Evolutionary conservation across 140 eudicot species (phyloP), one percentile per base, ranked within the genome.

Genomic region (Bidens hawaiensis): DNA sequence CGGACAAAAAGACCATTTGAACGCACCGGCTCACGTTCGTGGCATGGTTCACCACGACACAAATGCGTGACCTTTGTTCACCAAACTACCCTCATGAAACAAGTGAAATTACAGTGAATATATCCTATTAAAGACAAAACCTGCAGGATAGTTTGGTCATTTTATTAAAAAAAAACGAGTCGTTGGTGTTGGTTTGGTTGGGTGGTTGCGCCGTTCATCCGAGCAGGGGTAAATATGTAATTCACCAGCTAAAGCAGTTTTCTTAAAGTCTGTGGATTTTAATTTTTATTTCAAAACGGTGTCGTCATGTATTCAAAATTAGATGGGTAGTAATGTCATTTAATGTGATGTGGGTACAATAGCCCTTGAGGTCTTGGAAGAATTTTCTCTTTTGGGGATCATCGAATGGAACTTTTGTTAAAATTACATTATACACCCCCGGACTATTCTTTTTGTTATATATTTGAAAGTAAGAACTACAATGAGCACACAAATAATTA

Each of bases 11-110:
- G 72, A 48, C 58, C 65, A 61, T 55, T 78, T 75, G 73, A 68
- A 71, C 73, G 73, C 55, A 67, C 70, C 71, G 72, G 62, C 45
- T 69, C 83, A 73, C 78, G 77, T 80, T 81, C 53, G 70, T 73
- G 60, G 81, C 78, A 76, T 73, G 83, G 71, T 53, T 58, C 46
- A 61, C 68, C 65, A 52, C 65, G 64, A 69, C 64, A 46, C 42
- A 48, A 40, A 16, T 36, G 64, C 67, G 31, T 71, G 75, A 75
- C 55, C 31, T 33, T 54, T 47, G 0, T 25, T 69, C 42, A 26
- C 81, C 30, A 33, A 30, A 57, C 0, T 76, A 58, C 61, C 77
- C 78, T 55, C 42, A 22, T 24, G 1, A 70, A 1, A 23, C 22
- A 41, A 51, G 25, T 30, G 8, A 5, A 31, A 46, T 69, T 62